These are phyloP conservation scores for Gastrolobium bilobum DNA, from an alignment of 306 rosid genomes.

Conservation along the genomic window DNA sequence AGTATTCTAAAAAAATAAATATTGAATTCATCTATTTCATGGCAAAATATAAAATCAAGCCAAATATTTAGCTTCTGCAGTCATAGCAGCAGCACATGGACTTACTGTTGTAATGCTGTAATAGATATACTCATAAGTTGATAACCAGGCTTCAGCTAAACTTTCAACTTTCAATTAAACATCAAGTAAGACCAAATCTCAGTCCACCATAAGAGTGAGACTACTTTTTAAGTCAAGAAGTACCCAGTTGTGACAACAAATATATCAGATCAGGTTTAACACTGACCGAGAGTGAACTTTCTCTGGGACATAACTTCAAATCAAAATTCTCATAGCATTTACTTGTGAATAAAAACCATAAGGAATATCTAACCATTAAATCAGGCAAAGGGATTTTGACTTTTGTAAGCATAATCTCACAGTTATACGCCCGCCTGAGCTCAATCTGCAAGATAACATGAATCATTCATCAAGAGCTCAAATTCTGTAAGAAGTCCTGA, in stretches of 20 bases:
- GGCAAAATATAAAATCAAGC: background rate
- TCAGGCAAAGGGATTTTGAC: conserved; percentile 96
- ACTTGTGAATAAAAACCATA: conserved; percentile 29
- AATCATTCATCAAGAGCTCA: conserved; percentile 40
- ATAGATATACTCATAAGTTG: background rate
- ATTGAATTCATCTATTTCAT: background rate
- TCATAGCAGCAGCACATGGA: background rate
- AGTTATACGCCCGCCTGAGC: conserved; percentile 95
- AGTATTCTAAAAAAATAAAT: background rate
- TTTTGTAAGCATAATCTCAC: conserved; percentile 98
- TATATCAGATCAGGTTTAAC: conserved; percentile 13
- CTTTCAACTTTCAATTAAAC: conserved; percentile 14
- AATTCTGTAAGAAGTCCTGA: conserved; percentile 23
- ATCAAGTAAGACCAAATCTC: conserved; percentile 18
- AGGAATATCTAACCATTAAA: conserved; percentile 77
- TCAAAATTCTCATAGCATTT: conserved; percentile 38
- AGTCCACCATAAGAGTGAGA: background rate
- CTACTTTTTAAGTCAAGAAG: conserved; percentile 29
- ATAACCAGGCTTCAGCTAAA: background rate
- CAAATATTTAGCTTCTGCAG: conserved; percentile 9
- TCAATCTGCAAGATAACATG: conserved; percentile 80
- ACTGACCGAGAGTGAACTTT: conserved; percentile 2
- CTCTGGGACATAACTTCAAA: conserved; percentile 41
- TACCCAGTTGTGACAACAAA: background rate
- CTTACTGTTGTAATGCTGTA: background rate